These are phyloP conservation scores for Lachnellula cervina DNA, from an alignment of 2,329 filamentous ascomycete species.

Conservation along the genomic window DNA sequence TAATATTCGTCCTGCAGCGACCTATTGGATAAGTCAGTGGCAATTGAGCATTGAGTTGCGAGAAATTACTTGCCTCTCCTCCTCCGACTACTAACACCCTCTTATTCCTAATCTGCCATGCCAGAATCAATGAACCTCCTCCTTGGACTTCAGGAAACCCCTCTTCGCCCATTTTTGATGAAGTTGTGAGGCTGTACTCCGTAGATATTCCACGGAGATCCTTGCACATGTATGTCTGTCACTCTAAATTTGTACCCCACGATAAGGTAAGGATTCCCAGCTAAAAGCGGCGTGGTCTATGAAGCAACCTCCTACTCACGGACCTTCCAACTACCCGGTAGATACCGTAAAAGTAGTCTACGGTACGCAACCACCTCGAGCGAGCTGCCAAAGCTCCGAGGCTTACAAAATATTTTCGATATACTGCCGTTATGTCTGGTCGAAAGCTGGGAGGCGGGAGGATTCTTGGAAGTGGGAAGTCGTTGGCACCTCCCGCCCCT, in stretches of 20 bases:
- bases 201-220: slow-evolving; percentile 11
- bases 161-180: slow-evolving; percentile 12
- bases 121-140: slow-evolving; percentile 87
- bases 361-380: slow-evolving; percentile 19
- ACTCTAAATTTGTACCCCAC: background rate
- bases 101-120: slow-evolving; percentile 91
- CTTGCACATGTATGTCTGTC: background rate
- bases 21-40: slow-evolving; percentile 50
- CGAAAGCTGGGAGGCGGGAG: slow-evolving; percentile 89
- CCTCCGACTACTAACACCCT: slow-evolving; percentile 89
- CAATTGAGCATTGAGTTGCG: background rate
- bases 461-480: slow-evolving; percentile 81
- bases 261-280: background rate
- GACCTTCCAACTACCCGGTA: background rate
- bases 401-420: slow-evolving; percentile 8
- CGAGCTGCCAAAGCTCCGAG: slow-evolving; percentile 20
- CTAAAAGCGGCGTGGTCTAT: background rate
- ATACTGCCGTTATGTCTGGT: slow-evolving; percentile 59
- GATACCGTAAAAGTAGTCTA: background rate
- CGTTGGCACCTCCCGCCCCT: slow-evolving; percentile 62
- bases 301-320: background rate
- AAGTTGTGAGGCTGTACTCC: slow-evolving; percentile 9
- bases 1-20: slow-evolving; percentile 89
- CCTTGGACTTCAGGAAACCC: slow-evolving; percentile 78
- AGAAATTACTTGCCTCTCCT: slow-evolving; percentile 64